Conservation (phyloP, 257 asterid species). For the Lycium ferocissimum region DNA sequence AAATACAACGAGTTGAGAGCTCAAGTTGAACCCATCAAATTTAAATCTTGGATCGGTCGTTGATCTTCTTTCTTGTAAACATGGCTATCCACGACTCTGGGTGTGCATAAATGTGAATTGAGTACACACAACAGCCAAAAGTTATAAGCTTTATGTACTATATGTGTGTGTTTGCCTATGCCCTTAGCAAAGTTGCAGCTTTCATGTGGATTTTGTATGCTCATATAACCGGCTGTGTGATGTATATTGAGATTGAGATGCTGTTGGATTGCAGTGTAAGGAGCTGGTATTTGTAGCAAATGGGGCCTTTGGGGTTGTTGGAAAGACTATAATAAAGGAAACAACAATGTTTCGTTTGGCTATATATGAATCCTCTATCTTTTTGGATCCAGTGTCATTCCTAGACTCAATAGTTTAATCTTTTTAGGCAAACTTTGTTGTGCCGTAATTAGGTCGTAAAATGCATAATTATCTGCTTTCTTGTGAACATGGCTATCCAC, state of each 20-base stretch:
- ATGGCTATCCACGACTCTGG: neutral
- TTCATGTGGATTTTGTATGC: neutral
- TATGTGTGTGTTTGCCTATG: neutral
- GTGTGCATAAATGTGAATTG: neutral
- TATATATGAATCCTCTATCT: neutral
- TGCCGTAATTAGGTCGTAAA: neutral
- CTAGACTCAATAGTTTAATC: neutral
- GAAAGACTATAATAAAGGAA: neutral
- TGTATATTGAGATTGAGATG: neutral
- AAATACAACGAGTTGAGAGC: no score
- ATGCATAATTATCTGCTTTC: neutral
- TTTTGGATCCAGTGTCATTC: neutral
- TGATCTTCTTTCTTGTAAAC: neutral
- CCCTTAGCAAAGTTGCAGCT: neutral
- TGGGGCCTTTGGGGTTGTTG: neutral
- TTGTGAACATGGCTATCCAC: neutral
- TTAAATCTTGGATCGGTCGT: no score
- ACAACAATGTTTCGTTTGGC: neutral
- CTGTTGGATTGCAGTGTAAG: constrained; percentile 60
- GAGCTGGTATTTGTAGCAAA: constrained; percentile 86
- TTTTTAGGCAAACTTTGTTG: neutral
- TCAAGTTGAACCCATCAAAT: no score
- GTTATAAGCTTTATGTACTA: neutral
- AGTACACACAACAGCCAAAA: neutral
- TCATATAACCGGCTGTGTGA: neutral